Conservation (phyloP, 1,139 yeast genomes). For the Yamadazyma dendronema region DNA sequence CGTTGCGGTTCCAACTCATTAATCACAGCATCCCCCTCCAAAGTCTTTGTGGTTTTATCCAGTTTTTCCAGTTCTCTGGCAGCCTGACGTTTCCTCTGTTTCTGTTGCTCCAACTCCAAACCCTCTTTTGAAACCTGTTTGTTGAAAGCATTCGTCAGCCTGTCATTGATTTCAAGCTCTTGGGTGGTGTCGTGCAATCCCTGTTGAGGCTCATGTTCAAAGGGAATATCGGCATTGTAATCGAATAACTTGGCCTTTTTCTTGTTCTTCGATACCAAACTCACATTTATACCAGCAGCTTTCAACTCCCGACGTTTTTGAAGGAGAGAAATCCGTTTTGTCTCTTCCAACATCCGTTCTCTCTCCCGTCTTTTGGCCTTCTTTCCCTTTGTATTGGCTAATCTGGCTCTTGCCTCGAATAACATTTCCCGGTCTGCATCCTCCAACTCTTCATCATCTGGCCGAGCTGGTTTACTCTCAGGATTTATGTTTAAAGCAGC, state of each 20-base stretch:
- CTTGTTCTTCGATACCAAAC: constrained; percentile 50
- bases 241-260: constrained; percentile 62
- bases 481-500: constrained; percentile 59
- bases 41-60: constrained; percentile 12
- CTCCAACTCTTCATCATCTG: constrained; percentile 75
- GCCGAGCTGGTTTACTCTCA: constrained; percentile 80
- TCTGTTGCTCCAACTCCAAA: constrained; percentile 34
- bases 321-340: constrained; percentile 68
- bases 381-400: constrained; percentile 92
- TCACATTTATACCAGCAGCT: constrained; percentile 74
- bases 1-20: constrained; percentile 23
- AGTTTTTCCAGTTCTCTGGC: constrained; percentile 10
- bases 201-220: constrained; percentile 66
- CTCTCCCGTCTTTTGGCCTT: constrained; percentile 90
- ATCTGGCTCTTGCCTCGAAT: constrained; percentile 87
- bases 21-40: constrained; percentile 30
- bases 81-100: constrained; percentile 21
- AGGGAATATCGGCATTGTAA: constrained; percentile 79
- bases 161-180: constrained; percentile 47
- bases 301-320: constrained; percentile 85
- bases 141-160: constrained; percentile 44
- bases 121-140: constrained; percentile 49
- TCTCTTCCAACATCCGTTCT: constrained; percentile 74
- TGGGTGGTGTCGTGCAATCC: constrained; percentile 70
- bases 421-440: constrained; percentile 93